Percentiles rank a stretch among this genome's conserved stretches.
phyloP scores from a whole-genome alignment of 129 eudicot genomes.

The Pittosporum tobira region DNA sequence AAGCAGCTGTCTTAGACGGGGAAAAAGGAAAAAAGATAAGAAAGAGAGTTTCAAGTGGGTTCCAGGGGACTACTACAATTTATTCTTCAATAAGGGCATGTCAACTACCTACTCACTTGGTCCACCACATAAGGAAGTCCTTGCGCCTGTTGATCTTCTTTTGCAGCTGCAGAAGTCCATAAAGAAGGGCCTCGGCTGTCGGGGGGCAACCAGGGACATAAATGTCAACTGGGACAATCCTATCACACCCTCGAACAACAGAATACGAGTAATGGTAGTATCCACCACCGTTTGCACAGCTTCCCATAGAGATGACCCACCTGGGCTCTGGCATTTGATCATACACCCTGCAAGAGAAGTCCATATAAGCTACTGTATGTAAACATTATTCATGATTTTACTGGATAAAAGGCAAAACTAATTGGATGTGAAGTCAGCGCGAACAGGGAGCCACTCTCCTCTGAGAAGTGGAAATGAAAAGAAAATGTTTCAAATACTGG shows the following conservation, averaged over 20 bases:
- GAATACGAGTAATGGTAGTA: slow-evolving; percentile 95
- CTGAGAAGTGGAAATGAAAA: too few relatives aligned
- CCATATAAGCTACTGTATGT: slow-evolving; percentile 9
- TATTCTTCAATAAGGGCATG: slow-evolving; percentile 15
- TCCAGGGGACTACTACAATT: slow-evolving; percentile 13
- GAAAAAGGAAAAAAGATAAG: not conserved
- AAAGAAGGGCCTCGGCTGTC: slow-evolving; percentile 82
- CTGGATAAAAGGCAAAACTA: too few relatives aligned
- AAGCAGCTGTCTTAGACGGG: not conserved
- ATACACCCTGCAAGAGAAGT: slow-evolving; percentile 56
- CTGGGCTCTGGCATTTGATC: slow-evolving; percentile 98
- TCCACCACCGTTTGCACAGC: slow-evolving; percentile 98
- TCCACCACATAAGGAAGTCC: slow-evolving; percentile 97
- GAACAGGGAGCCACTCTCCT: too few relatives aligned
- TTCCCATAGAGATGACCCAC: slow-evolving; percentile 99
- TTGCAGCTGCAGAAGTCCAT: slow-evolving; percentile 84
- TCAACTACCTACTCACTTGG: slow-evolving; percentile 40
- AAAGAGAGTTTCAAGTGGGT: slow-evolving; percentile 2
- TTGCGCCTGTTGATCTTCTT: slow-evolving; percentile 94
- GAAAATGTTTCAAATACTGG: too few relatives aligned
- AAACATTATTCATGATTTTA: too few relatives aligned
- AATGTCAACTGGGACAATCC: slow-evolving; percentile 90
- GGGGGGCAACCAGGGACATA: slow-evolving; percentile 96
- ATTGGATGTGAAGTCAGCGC: too few relatives aligned
- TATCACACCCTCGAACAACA: slow-evolving; percentile 88